phyloP scores from a whole-genome alignment of 345 rosid genomes.

The Murraya paniculata region DNA sequence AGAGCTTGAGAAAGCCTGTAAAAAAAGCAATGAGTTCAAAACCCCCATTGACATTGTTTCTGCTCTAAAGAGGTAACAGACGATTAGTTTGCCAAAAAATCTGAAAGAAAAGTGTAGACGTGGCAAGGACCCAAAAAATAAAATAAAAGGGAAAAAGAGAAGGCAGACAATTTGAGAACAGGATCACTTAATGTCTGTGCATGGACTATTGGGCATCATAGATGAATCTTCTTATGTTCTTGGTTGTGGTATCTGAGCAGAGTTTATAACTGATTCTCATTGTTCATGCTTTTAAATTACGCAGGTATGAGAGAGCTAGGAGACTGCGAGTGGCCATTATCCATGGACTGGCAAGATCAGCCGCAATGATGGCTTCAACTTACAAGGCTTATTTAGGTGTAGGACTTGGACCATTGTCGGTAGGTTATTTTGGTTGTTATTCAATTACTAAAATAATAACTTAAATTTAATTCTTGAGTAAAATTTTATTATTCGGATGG shows the following conservation, averaged over 20 bases:
- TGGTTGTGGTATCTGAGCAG: neutral
- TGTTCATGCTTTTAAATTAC: neutral
- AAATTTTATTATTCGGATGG: slow-evolving; percentile 14
- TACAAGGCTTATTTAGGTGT: slow-evolving; percentile 94
- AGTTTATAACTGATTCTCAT: neutral
- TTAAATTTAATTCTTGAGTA: neutral
- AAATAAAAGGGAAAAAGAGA: neutral
- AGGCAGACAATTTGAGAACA: neutral
- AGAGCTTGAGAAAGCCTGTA: slow-evolving; percentile 83
- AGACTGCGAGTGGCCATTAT: slow-evolving; percentile 74
- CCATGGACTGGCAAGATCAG: slow-evolving; percentile 92
- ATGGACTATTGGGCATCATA: neutral
- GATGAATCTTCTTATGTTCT: neutral
- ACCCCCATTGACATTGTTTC: slow-evolving; percentile 60
- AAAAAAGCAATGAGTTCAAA: slow-evolving; percentile 48
- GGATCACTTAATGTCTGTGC: neutral
- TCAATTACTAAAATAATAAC: neutral
- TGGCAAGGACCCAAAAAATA: too few species aligned
- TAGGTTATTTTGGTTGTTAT: slow-evolving; percentile 25
- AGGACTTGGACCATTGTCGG: slow-evolving; percentile 93
- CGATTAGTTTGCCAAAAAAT: neutral
- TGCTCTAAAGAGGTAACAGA: slow-evolving; percentile 61
- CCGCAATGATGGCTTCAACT: slow-evolving; percentile 94
- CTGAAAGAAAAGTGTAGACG: neutral
- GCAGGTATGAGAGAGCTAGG: slow-evolving; percentile 76